These are phyloP conservation scores for Fomitopsis serialis DNA, from an alignment of 768 basidiomycete genomes.

Conservation along the genomic window DNA sequence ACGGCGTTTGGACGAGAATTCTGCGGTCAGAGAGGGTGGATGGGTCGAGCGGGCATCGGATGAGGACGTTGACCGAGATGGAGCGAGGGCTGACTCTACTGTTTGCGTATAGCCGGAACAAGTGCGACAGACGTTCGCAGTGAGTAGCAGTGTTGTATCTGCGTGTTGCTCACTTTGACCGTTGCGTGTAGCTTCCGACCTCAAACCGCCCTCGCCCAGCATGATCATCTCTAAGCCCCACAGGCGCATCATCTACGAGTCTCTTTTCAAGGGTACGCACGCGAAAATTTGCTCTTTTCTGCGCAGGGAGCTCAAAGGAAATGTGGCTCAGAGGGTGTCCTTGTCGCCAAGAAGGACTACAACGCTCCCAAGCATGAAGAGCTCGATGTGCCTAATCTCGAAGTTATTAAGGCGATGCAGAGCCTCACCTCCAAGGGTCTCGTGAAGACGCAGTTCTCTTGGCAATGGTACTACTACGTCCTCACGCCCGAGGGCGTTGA, in stretches of 20 bases:
- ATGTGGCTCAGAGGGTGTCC: conserved; percentile 75
- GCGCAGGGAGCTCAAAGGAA: neutral
- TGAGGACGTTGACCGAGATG: conserved; percentile 17
- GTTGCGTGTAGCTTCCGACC: conserved; percentile 25
- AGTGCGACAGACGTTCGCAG: conserved; percentile 32
- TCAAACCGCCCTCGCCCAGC: conserved; percentile 34
- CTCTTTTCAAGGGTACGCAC: conserved; percentile 97
- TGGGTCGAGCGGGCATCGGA: conserved; percentile 22
- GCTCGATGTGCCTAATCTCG: conserved; percentile 58
- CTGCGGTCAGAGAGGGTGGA: conserved; percentile 25
- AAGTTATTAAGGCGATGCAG: conserved; percentile 71
- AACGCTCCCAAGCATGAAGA: conserved; percentile 97
- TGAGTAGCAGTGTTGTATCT: conserved; percentile 19
- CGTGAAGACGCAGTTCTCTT: conserved; percentile 99
- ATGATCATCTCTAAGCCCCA: conserved; percentile 98
- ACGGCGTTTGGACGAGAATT: no score
- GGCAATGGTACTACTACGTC: conserved; percentile 99
- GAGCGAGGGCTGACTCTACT: conserved; percentile 17
- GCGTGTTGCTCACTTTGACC: neutral
- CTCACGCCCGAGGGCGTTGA: conserved; percentile 97
- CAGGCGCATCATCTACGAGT: conserved; percentile 95
- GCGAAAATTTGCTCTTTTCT: neutral
- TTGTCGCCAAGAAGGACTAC: conserved; percentile 99
- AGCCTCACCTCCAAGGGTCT: conserved; percentile 67
- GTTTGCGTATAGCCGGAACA: conserved; percentile 24